Evolutionary conservation across 179 eudicot species (phyloP), one percentile per base, ranked within the genome.

Genomic region (Beta lomatogona): DNA sequence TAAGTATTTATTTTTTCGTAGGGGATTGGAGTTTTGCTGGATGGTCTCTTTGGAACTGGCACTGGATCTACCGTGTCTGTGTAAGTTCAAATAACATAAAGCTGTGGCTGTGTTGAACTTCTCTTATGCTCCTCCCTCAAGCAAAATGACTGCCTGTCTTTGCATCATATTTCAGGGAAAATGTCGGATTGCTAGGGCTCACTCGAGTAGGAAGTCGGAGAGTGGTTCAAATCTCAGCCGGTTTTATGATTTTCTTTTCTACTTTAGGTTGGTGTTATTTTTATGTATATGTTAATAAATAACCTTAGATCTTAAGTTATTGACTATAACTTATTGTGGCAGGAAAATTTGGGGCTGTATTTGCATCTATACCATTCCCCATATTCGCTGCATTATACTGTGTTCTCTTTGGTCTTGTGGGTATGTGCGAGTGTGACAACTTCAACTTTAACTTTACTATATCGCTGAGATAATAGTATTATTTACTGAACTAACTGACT

Each of bases 341-440:
- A 96, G 99, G 99, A 76, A 96, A 96, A 90, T 96, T 96, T 80
- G 99, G 99, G 74, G 99, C 99, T 54, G 93, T 96, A 77, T 96
- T 96, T 85, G 99, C 99, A 71, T 96, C 99, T 13, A 96, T 96
- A 82, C 99, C 99, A 9, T 91, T 94, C 82, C 93, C 99, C 53
- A 96, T 96, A 83, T 96, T 86, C 64, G 94, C 97, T 14, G 99
- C 97, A n/a, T 60, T 90, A 44, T 96, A 96, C 78, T 96, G 99
- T 78, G 84, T 96, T 81, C 95, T 96, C 41, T 96, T 94, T 79
- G 98, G 97, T 64, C 94, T 96, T 72, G 99, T 96, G 77, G 94
- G 99, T 96, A 93, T 72, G 98, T 72, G 18, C 63, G 13, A 9
- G 98, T 72, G 18, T 73, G 9, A 10, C 19, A 66, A 60, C 44